Base-by-base conservation (phyloP, 2,329 filamentous ascomycete species). In the Curvularia eragrostidis region DNA sequence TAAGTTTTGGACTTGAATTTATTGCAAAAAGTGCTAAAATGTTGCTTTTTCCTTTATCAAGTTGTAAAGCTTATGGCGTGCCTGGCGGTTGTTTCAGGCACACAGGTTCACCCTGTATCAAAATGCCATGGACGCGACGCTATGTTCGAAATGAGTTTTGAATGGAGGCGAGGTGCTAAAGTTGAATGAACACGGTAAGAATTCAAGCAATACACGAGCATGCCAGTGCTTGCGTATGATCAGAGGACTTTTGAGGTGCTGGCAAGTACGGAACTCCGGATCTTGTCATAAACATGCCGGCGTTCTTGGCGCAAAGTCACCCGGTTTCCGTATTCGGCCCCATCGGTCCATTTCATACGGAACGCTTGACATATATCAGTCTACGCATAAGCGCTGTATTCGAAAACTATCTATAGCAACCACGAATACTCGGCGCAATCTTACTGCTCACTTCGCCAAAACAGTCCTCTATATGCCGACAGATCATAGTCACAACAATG, bases 111-210 rank as follows among this genome's bases (percentile, higher is more conserved):
- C 54, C 54, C 18, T 43, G 54, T 28, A 34, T 38, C 47, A 36
- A 19, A 19, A 42, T 28, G 21, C 32, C 47, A 49, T 28, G 19
- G 32, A 34, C 15, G 13, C 18, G 44, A 44, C n/a, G 30, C 24
- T 46, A 46, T 28, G 55, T 58, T 49, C 52, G 51, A 50, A 51
- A 24, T n/a, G n/a, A 38, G 51, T 54, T 54, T 54, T 28, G 38
- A 39, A 19, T n/a, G 19, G 12, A 12, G 2, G 15, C 6, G 24
- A 19, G 18, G 19, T 47, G 5, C n/a, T 47, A 47, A 13, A 30
- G 39, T 28, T 47, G 28, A 21, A 30, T 24, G 28, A 32, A 32
- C 18, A 30, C 9, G 18, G n/a, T 18, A 10, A 47, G 24, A 5
- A 21, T 46, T 19, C 26, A 30, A 32, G 43, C 18, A 47, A 32